A percentile compares a stretch with the other conserved stretches of the same genome.
phyloP scores from a whole-genome alignment of 169 alveolate species.

The Cryptosporidium baileyi region DNA sequence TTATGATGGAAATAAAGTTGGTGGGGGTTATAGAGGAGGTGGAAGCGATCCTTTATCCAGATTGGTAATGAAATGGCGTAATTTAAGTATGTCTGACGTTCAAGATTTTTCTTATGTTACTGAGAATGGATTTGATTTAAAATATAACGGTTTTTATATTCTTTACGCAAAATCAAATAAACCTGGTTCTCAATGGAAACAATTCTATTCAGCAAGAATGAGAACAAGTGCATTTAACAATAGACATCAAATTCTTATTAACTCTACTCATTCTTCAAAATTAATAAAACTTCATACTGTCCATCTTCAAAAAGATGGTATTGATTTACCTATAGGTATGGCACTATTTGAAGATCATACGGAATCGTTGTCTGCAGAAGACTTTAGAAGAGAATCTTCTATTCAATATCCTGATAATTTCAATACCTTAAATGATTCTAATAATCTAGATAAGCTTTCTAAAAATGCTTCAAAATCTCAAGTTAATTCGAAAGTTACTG shows the following conservation, averaged over 20 bases:
- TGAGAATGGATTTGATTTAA: constrained; percentile 25
- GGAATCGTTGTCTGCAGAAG: constrained; percentile 12
- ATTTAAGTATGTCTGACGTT: constrained; percentile 5
- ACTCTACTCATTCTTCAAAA: constrained; percentile 28
- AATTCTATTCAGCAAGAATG: constrained; percentile 66
- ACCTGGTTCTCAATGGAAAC: constrained; percentile 29
- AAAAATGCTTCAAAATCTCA: neutral
- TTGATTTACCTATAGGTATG: constrained; percentile 60
- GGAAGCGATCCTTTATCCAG: constrained; percentile 46
- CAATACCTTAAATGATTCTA: neutral
- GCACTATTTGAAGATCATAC: constrained; percentile 63
- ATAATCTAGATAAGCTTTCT: neutral
- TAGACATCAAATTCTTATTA: constrained; percentile 13
- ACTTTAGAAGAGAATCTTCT: neutral
- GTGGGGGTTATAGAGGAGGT: constrained; percentile 68
- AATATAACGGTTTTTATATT: constrained; percentile 38
- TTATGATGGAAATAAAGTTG: constrained; percentile 65
- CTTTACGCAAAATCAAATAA: constrained; percentile 24
- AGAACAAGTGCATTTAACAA: constrained; percentile 42
- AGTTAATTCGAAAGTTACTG: too few relatives aligned
- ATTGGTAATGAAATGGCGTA: constrained; percentile 32
- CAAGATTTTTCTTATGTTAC: constrained; percentile 33
- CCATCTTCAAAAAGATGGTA: constrained; percentile 48
- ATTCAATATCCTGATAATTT: neutral
- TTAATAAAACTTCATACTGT: constrained; percentile 36